phyloP scores from a whole-genome alignment of 169 alveolate species.

The Babesia sp. region DNA sequence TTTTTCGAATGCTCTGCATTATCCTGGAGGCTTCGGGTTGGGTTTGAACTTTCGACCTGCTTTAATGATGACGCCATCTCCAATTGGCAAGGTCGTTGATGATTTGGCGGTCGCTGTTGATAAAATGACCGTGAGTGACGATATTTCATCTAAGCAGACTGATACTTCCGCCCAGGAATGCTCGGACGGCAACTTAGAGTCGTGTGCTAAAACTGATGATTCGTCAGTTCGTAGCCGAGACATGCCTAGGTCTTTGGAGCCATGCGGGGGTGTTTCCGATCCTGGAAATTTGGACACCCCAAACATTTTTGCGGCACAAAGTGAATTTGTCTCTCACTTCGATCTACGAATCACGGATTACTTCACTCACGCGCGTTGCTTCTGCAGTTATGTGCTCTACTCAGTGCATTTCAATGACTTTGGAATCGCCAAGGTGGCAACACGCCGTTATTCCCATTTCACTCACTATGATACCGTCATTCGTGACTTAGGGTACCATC shows the following conservation, averaged over 20 bases:
- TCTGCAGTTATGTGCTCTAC: slow-evolving; percentile 16
- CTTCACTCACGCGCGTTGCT: slow-evolving; percentile 15
- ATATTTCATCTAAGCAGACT: background rate
- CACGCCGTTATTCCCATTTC: slow-evolving; percentile 27
- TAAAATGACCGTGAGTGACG: background rate
- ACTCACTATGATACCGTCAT: slow-evolving; percentile 7
- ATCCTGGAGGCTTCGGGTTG: too few species aligned
- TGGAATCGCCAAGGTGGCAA: slow-evolving; percentile 18
- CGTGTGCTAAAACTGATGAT: background rate
- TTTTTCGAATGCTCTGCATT: too few species aligned
- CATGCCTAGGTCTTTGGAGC: background rate
- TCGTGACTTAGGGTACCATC: slow-evolving; percentile 20
- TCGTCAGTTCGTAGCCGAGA: background rate
- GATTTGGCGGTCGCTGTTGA: background rate
- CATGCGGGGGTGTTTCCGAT: background rate
- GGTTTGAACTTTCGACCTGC: too few species aligned
- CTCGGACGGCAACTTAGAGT: background rate
- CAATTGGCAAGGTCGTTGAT: background rate
- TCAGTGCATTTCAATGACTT: slow-evolving; percentile 44
- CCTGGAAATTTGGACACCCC: background rate
- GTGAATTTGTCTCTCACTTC: background rate
- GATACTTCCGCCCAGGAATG: background rate
- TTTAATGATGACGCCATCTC: too few species aligned
- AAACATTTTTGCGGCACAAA: background rate
- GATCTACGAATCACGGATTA: slow-evolving; percentile 39